Evolutionary conservation across 2,329 filamentous ascomycete genomes (phyloP).

Genomic region (Beauveria sp.): DNA sequence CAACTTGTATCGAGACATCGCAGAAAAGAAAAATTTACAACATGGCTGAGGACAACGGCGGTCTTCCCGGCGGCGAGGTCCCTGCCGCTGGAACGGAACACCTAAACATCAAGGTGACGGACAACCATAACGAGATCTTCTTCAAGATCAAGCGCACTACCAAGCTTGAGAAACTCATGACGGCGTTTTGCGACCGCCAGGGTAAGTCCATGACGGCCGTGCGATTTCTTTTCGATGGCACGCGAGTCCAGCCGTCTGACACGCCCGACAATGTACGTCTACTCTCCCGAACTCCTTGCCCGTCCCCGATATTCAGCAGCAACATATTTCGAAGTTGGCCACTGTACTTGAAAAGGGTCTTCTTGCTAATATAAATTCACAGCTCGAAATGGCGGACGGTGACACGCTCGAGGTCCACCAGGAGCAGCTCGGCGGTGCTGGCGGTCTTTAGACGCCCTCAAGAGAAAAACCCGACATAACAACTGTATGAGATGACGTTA

Average conservation of each 20-base stretch:
- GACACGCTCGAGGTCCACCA: conserved; percentile 97
- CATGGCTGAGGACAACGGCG: conserved; percentile 48
- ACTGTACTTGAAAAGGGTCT: neutral
- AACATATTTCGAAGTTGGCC: neutral
- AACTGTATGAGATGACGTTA: conserved; percentile 11
- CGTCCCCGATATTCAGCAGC: neutral
- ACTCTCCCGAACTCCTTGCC: neutral
- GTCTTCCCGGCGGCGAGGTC: conserved; percentile 34
- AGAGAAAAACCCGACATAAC: neutral
- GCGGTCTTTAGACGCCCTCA: neutral
- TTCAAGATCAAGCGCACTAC: conserved; percentile 99
- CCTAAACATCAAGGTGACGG: conserved; percentile 97
- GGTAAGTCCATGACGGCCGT: conserved; percentile 81
- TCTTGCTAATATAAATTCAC: conserved; percentile 10
- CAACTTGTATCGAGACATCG: neutral
- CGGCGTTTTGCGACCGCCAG: conserved; percentile 93
- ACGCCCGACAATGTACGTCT: conserved; percentile 81
- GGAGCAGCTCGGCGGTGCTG: conserved; percentile 78
- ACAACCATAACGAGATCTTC: conserved; percentile 99
- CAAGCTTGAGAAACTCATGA: conserved; percentile 95
- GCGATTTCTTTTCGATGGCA: conserved; percentile 93
- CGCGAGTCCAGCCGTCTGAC: conserved; percentile 79
- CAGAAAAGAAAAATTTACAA: conserved; percentile 13
- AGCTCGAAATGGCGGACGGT: conserved; percentile 96
- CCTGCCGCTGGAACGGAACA: conserved; percentile 60